Conservation (phyloP, 1,139 yeast genomes). For the Fermentozyma sake region DNA sequence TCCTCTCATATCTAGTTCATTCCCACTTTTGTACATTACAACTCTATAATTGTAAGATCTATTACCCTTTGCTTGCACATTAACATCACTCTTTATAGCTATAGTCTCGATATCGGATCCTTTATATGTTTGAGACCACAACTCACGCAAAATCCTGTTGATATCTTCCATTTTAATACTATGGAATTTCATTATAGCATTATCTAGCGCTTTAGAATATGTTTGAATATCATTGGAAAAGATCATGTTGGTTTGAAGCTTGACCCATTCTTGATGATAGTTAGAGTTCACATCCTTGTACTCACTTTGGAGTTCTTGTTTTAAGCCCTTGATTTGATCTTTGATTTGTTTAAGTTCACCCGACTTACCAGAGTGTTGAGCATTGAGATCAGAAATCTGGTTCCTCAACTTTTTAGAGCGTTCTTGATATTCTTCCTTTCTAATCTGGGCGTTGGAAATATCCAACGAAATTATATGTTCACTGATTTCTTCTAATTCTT, state of each 20-base stretch:
- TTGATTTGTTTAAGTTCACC: constrained; percentile 87
- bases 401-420: constrained; percentile 53
- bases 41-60: constrained; percentile 88
- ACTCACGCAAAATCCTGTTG: constrained; percentile 78
- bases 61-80: constrained; percentile 52
- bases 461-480: constrained; percentile 31
- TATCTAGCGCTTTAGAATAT: constrained; percentile 82
- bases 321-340: constrained; percentile 58
- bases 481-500: constrained; percentile 26
- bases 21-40: constrained; percentile 89
- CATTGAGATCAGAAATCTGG: constrained; percentile 52
- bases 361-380: constrained; percentile 68
- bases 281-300: constrained; percentile 60
- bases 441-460: constrained; percentile 57
- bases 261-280: constrained; percentile 70
- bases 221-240: constrained; percentile 83
- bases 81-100: constrained; percentile 76
- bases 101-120: constrained; percentile 96
- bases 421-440: constrained; percentile 59
- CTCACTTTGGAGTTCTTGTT: constrained; percentile 62
- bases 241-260: constrained; percentile 69
- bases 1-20: constrained; percentile 96
- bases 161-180: constrained; percentile 89
- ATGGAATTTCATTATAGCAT: constrained; percentile 92
- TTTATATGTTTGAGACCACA: constrained; percentile 91